Evolutionary conservation across 257 asterid genomes (phyloP), one percentile per base, ranked within the genome.

Genomic region (Fraxinus cuspidata): DNA sequence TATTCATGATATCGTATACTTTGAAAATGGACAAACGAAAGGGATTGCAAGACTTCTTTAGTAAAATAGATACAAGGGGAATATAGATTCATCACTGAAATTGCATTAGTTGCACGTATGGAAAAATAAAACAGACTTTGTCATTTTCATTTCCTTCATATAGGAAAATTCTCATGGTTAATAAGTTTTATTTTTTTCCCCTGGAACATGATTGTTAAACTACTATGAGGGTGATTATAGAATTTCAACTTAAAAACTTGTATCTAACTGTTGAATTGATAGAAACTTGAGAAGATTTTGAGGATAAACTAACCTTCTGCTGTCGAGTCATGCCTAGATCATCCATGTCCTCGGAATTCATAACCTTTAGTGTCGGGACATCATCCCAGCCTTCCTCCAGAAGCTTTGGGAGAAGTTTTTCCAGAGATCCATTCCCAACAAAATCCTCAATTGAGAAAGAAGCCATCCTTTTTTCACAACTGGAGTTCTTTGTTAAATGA

Each of bases 321-420:
- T 82, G 87, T 73, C 79, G 90, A 76, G 85, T 88, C 90, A 93
- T 85, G 82, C 87, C 91, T 29, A 93, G 78, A 70, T 88, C 89
- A 64, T 88, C 84, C 96, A 84, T 89, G 69, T 91, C 97, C 10
- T 91, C 94, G 1, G 87, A 68, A 84, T 81, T 89, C 96, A 93
- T 91, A 31, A 89, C 77, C 94, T 91, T 93, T 90, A 93, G 71
- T 56, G 98, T 90, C 3, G 97, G 98, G 23, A 93, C 96, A 51
- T 93, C 97, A 53, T 91, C 98, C 98, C 97, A 93, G 16, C 97
- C 98, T 84, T 89, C 92, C 74, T 91, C 94, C 78, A 90, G 58
- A 79, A 93, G 88, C 88, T 83, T 89, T 49, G 90, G 88, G 38
- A 90, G 73, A 58, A 93, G 77, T 67, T 78, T 86, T 81, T 85